Evolutionary conservation across 108 stramenopile genomes (phyloP).

Genomic region (Discostella pseudostelligera): DNA sequence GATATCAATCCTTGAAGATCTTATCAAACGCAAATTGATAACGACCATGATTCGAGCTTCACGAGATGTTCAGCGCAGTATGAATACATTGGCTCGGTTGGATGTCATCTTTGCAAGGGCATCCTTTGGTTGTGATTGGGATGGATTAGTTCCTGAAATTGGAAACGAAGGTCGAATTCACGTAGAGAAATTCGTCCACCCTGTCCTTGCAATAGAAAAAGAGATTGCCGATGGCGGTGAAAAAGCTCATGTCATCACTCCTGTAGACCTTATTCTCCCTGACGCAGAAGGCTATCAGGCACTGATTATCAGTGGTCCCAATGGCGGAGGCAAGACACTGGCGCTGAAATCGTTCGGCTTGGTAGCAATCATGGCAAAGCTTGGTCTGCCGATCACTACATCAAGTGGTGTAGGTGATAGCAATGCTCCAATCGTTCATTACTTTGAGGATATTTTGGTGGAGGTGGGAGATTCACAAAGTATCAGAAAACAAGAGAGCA

Average conservation of each 20-base stretch:
- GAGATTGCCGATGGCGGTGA: constrained; percentile 9
- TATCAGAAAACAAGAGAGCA: constrained; percentile 63
- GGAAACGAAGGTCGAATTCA: constrained; percentile 35
- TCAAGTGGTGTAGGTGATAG: not conserved
- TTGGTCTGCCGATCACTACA: constrained; percentile 54
- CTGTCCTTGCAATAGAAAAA: constrained; percentile 46
- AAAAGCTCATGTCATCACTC: constrained; percentile 30
- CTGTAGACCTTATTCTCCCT: constrained; percentile 60
- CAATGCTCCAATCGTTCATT: constrained; percentile 51
- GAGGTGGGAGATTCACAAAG: constrained; percentile 79
- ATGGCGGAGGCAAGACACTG: constrained; percentile 82
- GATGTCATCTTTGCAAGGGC: constrained; percentile 77
- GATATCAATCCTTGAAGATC: constrained; percentile 44
- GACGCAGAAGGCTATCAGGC: constrained; percentile 30
- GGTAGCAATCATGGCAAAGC: constrained; percentile 44
- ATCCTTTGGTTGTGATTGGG: constrained; percentile 54
- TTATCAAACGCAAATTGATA: constrained; percentile 47
- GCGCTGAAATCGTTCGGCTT: constrained; percentile 80
- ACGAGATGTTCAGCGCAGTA: constrained; percentile 38
- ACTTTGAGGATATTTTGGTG: constrained; percentile 57
- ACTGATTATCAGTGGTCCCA: constrained; percentile 69
- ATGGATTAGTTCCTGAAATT: constrained; percentile 52
- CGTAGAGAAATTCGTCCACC: constrained; percentile 56
- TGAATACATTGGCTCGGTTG: constrained; percentile 58
- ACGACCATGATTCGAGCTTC: constrained; percentile 40